These are phyloP conservation scores for Cinnamomum chago DNA, from an alignment of 164 flowering plant species.

Conservation along the genomic window DNA sequence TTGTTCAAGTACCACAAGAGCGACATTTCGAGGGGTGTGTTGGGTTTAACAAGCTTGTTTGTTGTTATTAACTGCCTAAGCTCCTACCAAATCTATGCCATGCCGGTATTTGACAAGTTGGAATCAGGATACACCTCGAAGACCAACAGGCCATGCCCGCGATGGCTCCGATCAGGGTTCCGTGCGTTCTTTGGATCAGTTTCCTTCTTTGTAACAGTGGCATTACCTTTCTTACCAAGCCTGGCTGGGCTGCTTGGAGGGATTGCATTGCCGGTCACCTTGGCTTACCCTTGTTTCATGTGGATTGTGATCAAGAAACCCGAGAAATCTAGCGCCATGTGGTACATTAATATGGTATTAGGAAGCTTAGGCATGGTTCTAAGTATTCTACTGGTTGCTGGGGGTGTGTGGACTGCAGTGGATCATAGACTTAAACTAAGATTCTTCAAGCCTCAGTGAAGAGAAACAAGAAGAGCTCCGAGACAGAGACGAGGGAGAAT, in stretches of 20 bases:
- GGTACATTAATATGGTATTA: slow-evolving; percentile 60
- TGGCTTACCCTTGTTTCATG: slow-evolving; percentile 85
- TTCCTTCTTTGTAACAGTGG: slow-evolving; percentile 48
- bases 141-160: slow-evolving; percentile 44
- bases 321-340: slow-evolving; percentile 28
- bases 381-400: slow-evolving; percentile 39
- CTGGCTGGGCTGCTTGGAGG: slow-evolving; percentile 62
- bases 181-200: slow-evolving; percentile 47
- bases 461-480: neutral
- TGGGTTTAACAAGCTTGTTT: slow-evolving; percentile 44
- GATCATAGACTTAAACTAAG: slow-evolving; percentile 44
- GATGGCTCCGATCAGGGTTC: slow-evolving; percentile 37
- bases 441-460: slow-evolving; percentile 61
- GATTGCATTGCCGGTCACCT: slow-evolving; percentile 59
- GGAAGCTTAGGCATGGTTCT: slow-evolving; percentile 51
- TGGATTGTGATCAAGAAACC: slow-evolving; percentile 71
- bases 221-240: slow-evolving; percentile 55
- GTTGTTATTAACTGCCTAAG: slow-evolving; percentile 42
- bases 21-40: slow-evolving; percentile 36
- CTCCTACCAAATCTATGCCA: slow-evolving; percentile 64
- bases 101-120: slow-evolving; percentile 68
- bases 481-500: neutral
- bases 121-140: slow-evolving; percentile 37
- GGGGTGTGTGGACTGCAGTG: slow-evolving; percentile 43
- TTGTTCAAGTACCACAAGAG: slow-evolving; percentile 37